A percentile compares a stretch with the other conserved stretches of the same genome.
These are phyloP conservation scores for Novymonas esmeraldas DNA, from an alignment of 208 protist genomes.

Conservation along the genomic window DNA sequence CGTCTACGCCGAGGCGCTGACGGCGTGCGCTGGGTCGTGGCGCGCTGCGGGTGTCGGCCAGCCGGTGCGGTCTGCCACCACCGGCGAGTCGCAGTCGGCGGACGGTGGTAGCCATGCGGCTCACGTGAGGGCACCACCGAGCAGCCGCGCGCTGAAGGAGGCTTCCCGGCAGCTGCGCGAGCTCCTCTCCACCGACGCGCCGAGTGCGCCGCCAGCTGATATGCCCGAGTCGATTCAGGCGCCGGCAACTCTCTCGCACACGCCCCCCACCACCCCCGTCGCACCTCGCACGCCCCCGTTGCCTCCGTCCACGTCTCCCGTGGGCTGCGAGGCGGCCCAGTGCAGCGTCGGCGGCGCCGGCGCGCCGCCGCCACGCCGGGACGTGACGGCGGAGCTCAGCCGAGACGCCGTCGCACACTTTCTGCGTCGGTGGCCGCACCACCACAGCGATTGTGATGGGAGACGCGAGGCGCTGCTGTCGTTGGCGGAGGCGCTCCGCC, in stretches of 20 bases:
- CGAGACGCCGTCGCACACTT: constrained; percentile 13
- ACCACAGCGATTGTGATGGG: constrained; percentile 3
- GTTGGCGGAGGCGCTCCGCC: not conserved
- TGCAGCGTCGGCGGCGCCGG: too few species aligned
- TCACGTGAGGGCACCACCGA: not conserved
- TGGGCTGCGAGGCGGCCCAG: too few species aligned
- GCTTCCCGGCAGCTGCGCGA: not conserved
- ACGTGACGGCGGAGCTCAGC: not conserved
- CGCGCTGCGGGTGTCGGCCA: too few species aligned
- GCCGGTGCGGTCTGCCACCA: too few species aligned
- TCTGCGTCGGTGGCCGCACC: constrained; percentile 9
- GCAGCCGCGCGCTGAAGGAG: not conserved
- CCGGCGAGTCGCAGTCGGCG: too few species aligned
- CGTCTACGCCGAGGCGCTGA: constrained; percentile 15
- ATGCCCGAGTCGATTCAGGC: too few species aligned
- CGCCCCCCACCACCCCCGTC: too few species aligned
- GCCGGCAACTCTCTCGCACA: too few species aligned
- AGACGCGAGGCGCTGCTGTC: not conserved
- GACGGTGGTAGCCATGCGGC: too few species aligned
- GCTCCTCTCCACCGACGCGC: not conserved
- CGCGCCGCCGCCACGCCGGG: too few species aligned
- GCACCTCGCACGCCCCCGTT: too few species aligned
- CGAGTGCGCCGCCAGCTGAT: not conserved
- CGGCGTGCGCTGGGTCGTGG: not conserved
- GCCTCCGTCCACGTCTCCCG: too few species aligned